Percentiles rank a stretch among this genome's conserved stretches.
Evolutionary conservation across 2,329 filamentous ascomycete species (phyloP).

Genomic region (Rhynchosporium graminicola): DNA sequence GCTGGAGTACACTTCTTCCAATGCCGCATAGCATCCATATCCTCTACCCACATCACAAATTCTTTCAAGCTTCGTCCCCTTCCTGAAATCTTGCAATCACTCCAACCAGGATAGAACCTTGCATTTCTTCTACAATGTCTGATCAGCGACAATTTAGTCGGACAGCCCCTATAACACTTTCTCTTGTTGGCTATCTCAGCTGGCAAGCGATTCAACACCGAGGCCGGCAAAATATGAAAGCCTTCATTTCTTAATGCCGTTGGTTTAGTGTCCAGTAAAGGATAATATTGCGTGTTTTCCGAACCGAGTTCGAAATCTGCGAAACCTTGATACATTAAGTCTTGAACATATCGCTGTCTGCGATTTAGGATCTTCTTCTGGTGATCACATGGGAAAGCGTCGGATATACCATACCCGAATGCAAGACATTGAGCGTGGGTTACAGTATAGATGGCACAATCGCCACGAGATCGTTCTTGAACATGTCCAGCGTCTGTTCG

Average conservation of each 20-base stretch:
- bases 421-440: constrained; percentile 24
- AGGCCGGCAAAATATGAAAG: constrained; percentile 15
- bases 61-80: constrained; percentile 1
- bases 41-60: constrained; percentile 20
- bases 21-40: constrained; percentile 17
- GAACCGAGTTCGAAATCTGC: constrained; percentile 7
- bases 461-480: constrained; percentile 13
- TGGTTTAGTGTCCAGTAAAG: constrained; percentile 19
- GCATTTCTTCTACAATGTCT: constrained; percentile 18
- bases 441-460: constrained; percentile 23
- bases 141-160: neutral
- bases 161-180: constrained; percentile 15
- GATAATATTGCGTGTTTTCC: constrained; percentile 24
- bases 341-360: constrained; percentile 23
- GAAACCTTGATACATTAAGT: constrained; percentile 22
- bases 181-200: constrained; percentile 7
- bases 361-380: constrained; percentile 17
- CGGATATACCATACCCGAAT: constrained; percentile 17
- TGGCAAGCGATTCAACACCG: constrained; percentile 16
- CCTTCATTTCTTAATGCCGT: constrained; percentile 11
- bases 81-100: neutral
- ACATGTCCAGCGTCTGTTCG: constrained; percentile 16
- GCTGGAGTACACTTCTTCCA: constrained; percentile 1
- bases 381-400: constrained; percentile 20
- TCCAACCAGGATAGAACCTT: constrained; percentile 17